Percentiles rank a stretch among this genome's conserved stretches.
Evolutionary conservation across 176 grass and related monocot genomes (phyloP).

Genomic region (Cenchrus fungigraminus): DNA sequence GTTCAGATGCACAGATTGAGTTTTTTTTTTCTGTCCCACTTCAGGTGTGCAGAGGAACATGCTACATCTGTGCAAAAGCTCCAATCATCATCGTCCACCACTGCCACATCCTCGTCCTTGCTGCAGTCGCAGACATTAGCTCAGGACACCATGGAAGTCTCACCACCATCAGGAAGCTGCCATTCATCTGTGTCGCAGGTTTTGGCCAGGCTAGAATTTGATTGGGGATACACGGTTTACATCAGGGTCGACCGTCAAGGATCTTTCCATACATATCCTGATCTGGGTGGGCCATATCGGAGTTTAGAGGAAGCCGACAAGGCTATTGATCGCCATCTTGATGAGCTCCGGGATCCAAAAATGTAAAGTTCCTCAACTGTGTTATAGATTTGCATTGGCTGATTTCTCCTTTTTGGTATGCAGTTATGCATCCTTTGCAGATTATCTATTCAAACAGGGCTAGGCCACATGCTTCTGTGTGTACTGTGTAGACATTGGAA

Average conservation of each 20-base stretch:
- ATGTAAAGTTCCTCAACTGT: constrained; percentile 3
- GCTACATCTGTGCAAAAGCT: not conserved
- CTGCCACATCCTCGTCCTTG: not conserved
- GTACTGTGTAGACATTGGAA: not conserved
- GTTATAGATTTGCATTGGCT: not conserved
- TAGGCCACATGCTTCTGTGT: not conserved
- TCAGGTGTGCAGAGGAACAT: not conserved
- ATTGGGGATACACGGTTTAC: not conserved
- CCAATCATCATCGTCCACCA: not conserved
- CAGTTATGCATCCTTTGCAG: not conserved
- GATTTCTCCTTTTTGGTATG: not conserved
- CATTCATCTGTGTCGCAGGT: not conserved
- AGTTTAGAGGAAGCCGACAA: constrained; percentile 11
- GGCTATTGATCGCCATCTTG: constrained; percentile 6
- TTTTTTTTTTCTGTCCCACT: not conserved
- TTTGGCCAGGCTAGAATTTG: not conserved
- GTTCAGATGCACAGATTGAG: not conserved
- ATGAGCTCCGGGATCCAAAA: not conserved
- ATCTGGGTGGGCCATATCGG: constrained; percentile 10
- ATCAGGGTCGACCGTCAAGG: not conserved
- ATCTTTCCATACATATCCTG: constrained; percentile 29
- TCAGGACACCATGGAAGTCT: not conserved
- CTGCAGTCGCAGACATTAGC: not conserved
- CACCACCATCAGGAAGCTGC: not conserved
- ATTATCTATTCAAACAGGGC: not conserved